These are phyloP conservation scores for Metschnikowia drakensbergensis DNA, from an alignment of 805 yeast species.

Conservation along the genomic window DNA sequence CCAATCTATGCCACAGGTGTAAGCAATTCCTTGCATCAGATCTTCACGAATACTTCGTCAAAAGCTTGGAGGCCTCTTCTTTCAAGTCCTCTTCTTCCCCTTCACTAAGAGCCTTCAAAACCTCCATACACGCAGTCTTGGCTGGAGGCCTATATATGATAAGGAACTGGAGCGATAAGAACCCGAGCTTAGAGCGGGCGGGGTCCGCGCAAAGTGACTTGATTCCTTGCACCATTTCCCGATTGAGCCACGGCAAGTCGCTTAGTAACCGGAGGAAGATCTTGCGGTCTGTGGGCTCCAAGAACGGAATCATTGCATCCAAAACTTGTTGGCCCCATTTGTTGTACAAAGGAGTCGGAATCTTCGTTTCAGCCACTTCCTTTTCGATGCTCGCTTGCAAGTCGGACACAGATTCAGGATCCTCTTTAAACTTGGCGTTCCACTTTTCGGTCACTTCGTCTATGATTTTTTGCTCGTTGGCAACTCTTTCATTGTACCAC, in stretches of 20 bases:
- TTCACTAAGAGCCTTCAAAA: constrained; percentile 42
- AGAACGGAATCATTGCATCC: constrained; percentile 77
- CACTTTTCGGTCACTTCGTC: constrained; percentile 17
- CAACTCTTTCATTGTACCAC: constrained; percentile 66
- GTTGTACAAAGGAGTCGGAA: constrained; percentile 50
- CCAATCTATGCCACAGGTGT: no score
- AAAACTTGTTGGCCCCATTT: constrained; percentile 68
- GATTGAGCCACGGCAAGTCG: constrained; percentile 77
- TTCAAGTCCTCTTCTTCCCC: constrained; percentile 49
- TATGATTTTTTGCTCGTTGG: constrained; percentile 28
- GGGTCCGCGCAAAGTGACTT: constrained; percentile 83
- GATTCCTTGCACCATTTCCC: constrained; percentile 57
- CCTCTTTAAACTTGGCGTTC: constrained; percentile 15
- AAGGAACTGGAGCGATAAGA: constrained; percentile 74
- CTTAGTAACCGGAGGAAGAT: constrained; percentile 77
- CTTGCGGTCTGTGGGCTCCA: constrained; percentile 78
- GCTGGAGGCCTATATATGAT: constrained; percentile 91
- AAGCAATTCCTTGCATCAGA: background rate
- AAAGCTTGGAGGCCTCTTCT: constrained; percentile 43
- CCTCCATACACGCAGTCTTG: constrained; percentile 47
- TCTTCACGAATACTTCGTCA: constrained; percentile 40
- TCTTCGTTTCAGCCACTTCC: constrained; percentile 14
- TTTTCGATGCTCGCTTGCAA: constrained; percentile 18
- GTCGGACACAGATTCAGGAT: constrained; percentile 12
- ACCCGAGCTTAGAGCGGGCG: constrained; percentile 72